phyloP scores from a whole-genome alignment of 352 stramenopile species.

The Globisporangium spiculum region DNA sequence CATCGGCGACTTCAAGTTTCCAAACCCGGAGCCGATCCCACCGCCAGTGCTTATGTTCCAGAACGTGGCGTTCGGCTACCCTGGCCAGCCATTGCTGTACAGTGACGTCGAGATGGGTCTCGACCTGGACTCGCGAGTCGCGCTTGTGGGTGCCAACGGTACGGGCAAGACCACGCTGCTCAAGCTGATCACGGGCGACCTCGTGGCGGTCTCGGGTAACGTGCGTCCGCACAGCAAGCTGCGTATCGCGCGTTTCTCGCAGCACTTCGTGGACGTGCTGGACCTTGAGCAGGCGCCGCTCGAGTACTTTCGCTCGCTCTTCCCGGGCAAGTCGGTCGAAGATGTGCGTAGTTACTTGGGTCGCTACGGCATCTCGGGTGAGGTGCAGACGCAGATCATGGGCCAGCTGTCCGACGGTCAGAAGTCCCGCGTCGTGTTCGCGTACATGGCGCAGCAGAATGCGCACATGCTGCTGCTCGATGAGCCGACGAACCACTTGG shows the following conservation, averaged over 20 bases:
- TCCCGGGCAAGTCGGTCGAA: slow-evolving; percentile 92
- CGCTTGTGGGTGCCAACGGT: slow-evolving; percentile 96
- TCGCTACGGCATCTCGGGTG: slow-evolving; percentile 94
- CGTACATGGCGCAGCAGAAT: slow-evolving; percentile 96
- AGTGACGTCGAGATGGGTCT: slow-evolving; percentile 94
- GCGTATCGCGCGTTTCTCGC: slow-evolving; percentile 95
- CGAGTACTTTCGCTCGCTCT: slow-evolving; percentile 96
- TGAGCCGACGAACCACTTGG: slow-evolving; percentile 90
- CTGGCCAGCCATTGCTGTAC: slow-evolving; percentile 90
- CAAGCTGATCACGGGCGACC: slow-evolving; percentile 97
- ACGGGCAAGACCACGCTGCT: slow-evolving; percentile 97
- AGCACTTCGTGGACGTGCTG: slow-evolving; percentile 99
- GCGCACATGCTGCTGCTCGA: slow-evolving; percentile 95
- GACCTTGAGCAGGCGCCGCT: slow-evolving; percentile 93
- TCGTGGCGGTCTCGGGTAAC: slow-evolving; percentile 92
- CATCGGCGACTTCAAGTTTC: slow-evolving; percentile 94
- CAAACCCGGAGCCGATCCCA: slow-evolving; percentile 93
- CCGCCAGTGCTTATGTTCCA: slow-evolving; percentile 97
- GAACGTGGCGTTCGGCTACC: slow-evolving; percentile 96
- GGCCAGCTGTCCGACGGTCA: slow-evolving; percentile 95
- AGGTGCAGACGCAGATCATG: slow-evolving; percentile 97
- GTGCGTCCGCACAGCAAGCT: slow-evolving; percentile 96
- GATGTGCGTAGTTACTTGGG: slow-evolving; percentile 95
- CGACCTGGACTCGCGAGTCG: slow-evolving; percentile 96
- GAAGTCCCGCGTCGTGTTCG: slow-evolving; percentile 97